phyloP scores from a whole-genome alignment of 257 asterid species.

The Rehmannia glutinosa region DNA sequence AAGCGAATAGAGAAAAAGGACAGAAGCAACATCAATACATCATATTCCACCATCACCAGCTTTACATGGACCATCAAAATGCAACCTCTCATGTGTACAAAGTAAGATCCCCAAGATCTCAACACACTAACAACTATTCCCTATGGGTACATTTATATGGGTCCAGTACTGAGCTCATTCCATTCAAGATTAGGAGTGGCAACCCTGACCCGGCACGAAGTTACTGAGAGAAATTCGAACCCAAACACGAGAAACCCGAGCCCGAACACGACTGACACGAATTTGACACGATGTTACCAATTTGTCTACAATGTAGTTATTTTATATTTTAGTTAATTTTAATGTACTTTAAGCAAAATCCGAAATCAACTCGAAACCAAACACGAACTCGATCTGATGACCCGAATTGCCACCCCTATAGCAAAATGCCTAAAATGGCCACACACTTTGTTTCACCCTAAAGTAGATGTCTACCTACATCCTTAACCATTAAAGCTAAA shows the following conservation, averaged over 20 bases:
- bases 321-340: too few relatives aligned
- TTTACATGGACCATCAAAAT: not conserved
- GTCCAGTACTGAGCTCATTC: conserved; percentile 12
- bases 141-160: conserved; percentile 4
- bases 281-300: too few relatives aligned
- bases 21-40: not conserved
- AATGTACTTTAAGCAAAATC: too few relatives aligned
- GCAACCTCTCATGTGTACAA: conserved; percentile 3
- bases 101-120: conserved; percentile 20
- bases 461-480: conserved; percentile 9
- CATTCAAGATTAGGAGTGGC: conserved; percentile 16
- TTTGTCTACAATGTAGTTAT: too few relatives aligned
- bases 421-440: not conserved
- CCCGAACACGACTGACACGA: too few relatives aligned
- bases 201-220: too few relatives aligned
- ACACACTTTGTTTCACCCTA: conserved; percentile 18
- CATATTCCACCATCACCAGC: not conserved
- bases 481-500: conserved; percentile 18
- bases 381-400: too few relatives aligned
- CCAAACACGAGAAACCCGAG: too few relatives aligned
- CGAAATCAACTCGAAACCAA: too few relatives aligned
- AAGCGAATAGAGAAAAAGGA: too few relatives aligned
- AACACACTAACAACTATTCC: not conserved
- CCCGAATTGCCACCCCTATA: too few relatives aligned
- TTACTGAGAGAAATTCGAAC: too few relatives aligned